Percentiles rank a stretch among this genome's conserved stretches.
Evolutionary conservation across 2,329 filamentous ascomycete species (phyloP).

Genomic region (Cladosporium halotolerans): DNA sequence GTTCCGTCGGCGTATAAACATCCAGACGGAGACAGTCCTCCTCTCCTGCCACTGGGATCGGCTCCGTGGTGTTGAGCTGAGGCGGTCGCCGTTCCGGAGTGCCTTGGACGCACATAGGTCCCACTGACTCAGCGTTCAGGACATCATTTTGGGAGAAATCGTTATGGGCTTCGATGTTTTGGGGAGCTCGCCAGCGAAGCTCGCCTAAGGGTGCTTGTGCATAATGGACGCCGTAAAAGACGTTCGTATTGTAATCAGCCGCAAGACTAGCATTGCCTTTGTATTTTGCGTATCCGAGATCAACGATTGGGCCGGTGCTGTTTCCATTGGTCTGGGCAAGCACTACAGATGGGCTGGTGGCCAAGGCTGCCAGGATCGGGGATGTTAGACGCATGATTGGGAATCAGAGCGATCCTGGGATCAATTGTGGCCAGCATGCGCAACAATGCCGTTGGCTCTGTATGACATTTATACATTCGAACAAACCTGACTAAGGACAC

Average conservation of each 20-base stretch:
- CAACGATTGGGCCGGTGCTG: conserved; percentile 13
- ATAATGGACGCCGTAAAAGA: conserved; percentile 20
- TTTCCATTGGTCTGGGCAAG: background rate
- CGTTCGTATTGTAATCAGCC: background rate
- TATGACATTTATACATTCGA: too few species aligned
- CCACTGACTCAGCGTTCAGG: conserved; percentile 23
- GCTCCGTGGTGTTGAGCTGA: conserved; percentile 10
- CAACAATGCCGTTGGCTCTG: too few species aligned
- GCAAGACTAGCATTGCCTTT: conserved; percentile 1
- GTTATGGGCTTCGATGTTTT: conserved; percentile 22
- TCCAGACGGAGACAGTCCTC: conserved; percentile 40
- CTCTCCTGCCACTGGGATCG: conserved; percentile 3
- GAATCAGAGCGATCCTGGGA: too few species aligned
- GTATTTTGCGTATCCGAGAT: conserved; percentile 16
- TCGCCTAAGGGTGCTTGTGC: conserved; percentile 26
- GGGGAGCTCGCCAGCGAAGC: conserved; percentile 29
- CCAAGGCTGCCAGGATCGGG: background rate
- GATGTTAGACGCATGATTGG: too few species aligned
- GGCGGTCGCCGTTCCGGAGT: conserved; percentile 13
- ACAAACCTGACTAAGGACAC: too few species aligned
- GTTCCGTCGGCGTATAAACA: conserved; percentile 33
- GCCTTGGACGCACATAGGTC: conserved; percentile 26
- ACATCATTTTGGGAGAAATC: conserved; percentile 16
- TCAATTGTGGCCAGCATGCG: too few species aligned
- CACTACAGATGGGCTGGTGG: background rate